Base-by-base conservation (phyloP, 2,329 filamentous ascomycete genomes). In the Amphichorda felina region DNA sequence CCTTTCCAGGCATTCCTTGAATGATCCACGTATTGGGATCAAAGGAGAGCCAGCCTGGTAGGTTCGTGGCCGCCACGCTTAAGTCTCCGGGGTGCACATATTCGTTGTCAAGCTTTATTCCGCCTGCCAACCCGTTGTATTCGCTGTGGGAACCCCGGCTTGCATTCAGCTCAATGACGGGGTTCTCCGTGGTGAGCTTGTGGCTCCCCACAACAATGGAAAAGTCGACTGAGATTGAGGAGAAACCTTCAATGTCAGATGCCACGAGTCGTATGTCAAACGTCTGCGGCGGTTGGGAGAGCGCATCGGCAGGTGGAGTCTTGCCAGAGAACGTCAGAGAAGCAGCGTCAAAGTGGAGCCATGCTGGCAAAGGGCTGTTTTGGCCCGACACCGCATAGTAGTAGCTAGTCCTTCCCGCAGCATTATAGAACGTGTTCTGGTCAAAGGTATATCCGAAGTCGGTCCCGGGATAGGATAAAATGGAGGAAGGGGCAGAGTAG, bases 281-380 rank as follows among this genome's bases (percentile, higher is more conserved):
- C 0, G 63, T 70, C 49, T 93, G 80, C 4, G 85, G 79, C 7
- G 76, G 75, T 22, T 79, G 71, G 25, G 75, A 57, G 8, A 80
- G 62, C 19, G 73, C 75, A 39, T 72, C 69, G 32, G 76, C 64
- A 1, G 75, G 60, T 1, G 85, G 86, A 2, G 80, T 81, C 24
- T 59, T 72, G 17, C 87, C 87, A 1, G 70, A 72, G 46, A 94
- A 93, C 1, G 66, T 68, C 27, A 94, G 59, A 1, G 57, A 64
- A 2, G 51, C 51, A 1, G 70, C 51, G 45, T 91, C 72, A 48
- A 94, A 94, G n/a, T 61, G 61, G 30, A 94, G 63, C 87, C 87
- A 94, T 1, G 85, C 79, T 15, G 87, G 87, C 25, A 94, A 61
- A 25, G 87, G 86, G n/a, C 82, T 83, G 48, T 83, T 82, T 48